These are phyloP conservation scores for Trichoderma sp. DNA, from an alignment of 2,329 filamentous ascomycete genomes.

Conservation along the genomic window DNA sequence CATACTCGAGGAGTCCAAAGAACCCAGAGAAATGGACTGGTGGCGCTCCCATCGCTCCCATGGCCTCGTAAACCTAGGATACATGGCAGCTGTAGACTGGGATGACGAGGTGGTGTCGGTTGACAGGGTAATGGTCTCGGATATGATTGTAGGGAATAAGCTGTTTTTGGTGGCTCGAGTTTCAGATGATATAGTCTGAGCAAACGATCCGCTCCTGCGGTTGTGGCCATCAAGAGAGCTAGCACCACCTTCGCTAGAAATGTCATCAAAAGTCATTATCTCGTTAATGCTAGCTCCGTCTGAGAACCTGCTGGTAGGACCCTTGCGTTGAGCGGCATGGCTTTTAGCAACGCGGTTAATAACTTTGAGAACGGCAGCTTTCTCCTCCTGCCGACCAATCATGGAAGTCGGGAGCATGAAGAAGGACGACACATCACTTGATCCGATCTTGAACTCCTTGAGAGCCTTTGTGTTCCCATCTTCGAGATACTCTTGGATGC, in stretches of 20 bases:
- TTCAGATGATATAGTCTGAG: conserved; percentile 46
- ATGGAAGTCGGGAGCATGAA: conserved; percentile 82
- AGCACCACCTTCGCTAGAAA: conserved; percentile 58
- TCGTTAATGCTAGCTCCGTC: conserved; percentile 52
- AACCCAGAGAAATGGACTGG: conserved; percentile 53
- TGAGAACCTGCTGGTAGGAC: conserved; percentile 49
- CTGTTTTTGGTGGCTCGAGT: conserved; percentile 42
- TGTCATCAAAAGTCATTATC: conserved; percentile 48
- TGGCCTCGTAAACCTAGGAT: conserved; percentile 44
- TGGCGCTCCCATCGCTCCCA: conserved; percentile 60
- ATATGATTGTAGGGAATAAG: conserved; percentile 45
- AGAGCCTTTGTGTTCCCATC: conserved; percentile 73
- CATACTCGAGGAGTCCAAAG: conserved; percentile 50
- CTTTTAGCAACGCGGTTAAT: conserved; percentile 75
- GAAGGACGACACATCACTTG: conserved; percentile 88
- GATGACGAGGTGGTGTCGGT: conserved; percentile 52
- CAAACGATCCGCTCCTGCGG: conserved; percentile 53
- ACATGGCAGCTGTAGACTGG: conserved; percentile 42
- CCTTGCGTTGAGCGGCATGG: conserved; percentile 53
- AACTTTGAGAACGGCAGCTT: conserved; percentile 67
- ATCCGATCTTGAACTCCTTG: conserved; percentile 72
- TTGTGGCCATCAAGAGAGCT: conserved; percentile 58
- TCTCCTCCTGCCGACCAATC: conserved; percentile 77
- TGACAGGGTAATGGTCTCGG: conserved; percentile 45
- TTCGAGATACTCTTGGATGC: conserved; percentile 72